phyloP scores from a whole-genome alignment of 2,329 filamentous ascomycete genomes.

The Bipolaris bicolor region DNA sequence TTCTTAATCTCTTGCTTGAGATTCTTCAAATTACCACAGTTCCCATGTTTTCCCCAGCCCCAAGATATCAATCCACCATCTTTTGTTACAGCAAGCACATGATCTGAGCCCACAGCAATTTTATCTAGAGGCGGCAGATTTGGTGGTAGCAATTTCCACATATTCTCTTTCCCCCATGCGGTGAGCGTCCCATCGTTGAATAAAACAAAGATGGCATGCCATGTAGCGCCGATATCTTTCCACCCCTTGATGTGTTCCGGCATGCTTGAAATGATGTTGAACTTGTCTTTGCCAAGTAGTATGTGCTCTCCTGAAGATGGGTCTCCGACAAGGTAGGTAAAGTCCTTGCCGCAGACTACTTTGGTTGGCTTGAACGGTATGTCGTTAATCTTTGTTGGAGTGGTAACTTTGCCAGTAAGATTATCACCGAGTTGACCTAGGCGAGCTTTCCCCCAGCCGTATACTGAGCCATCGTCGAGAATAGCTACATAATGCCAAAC shows the following conservation, averaged over 20 bases:
- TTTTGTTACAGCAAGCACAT: conserved; percentile 74
- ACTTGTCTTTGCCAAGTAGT: conserved; percentile 79
- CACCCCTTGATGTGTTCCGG: conserved; percentile 63
- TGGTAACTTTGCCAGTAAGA: conserved; percentile 51
- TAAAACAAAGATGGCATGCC: conserved; percentile 80
- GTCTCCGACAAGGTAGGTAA: conserved; percentile 72
- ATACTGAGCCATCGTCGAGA: conserved; percentile 75
- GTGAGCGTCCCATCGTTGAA: conserved; percentile 64
- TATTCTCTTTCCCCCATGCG: conserved; percentile 85
- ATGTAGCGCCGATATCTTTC: conserved; percentile 76
- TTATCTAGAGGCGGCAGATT: conserved; percentile 63
- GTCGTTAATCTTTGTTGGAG: conserved; percentile 39
- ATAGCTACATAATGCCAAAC: conserved; percentile 80
- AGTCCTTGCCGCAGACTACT: conserved; percentile 82
- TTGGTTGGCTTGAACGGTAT: conserved; percentile 67
- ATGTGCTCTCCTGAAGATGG: conserved; percentile 63
- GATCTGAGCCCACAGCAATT: conserved; percentile 88
- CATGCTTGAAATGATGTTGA: conserved; percentile 64
- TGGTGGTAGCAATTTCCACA: conserved; percentile 75
- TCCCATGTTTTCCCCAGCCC: conserved; percentile 98
- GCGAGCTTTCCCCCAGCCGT: conserved; percentile 86
- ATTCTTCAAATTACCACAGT: conserved; percentile 68
- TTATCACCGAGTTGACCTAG: conserved; percentile 78
- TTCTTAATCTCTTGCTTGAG: conserved; percentile 26
- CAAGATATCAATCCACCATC: conserved; percentile 76